Evolutionary conservation across 371 early-diverging fungal species (phyloP), one percentile per base, ranked within the genome.

Genomic region (Entomophthora muscae): DNA sequence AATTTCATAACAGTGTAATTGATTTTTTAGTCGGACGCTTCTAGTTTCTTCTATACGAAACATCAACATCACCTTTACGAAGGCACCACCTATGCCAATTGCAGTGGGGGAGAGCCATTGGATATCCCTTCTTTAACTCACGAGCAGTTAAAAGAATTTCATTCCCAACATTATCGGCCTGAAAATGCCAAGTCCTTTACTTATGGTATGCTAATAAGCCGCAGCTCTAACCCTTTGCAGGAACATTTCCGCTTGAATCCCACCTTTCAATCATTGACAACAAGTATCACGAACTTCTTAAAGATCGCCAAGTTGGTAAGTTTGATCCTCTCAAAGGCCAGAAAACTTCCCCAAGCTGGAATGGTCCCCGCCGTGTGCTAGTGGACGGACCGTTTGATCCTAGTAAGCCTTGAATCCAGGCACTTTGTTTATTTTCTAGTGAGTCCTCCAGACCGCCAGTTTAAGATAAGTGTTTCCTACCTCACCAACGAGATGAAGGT

Each of bases 71-170:
- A 81, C 63, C 76, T 96, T 78, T 92, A 84, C 68, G 83, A 87
- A 0, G 86, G 83, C 52, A 86, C 92, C 1, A 84, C 86, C 7
- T 95, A 93, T 72, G 78, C 77, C 62, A 67, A 82, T 68, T 81
- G 80, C 66, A 89, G 89, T 68, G 97, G 97, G 54, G 97, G 97
- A 42, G 93, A 96, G 65, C 97, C 97, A 5, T 72, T 73, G n/a
- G 66, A 73, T 60, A 95, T 96, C 63, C 83, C 93, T 0, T 83
- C 91, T 57, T 76, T 96, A 67, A 89, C 91, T 1, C 82, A 92
- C 70, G 80, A 85, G 55, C 78, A 86, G 64, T 75, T 96, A 21
- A 74, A 84, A 13, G 77, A 79, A 23, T 96, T 95, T 74, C 93
- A 93, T 66, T 75, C 75, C 30, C 74, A 73, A 1, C 81, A 90